These are phyloP conservation scores for Exophiala aquamarina DNA, from an alignment of 2,329 filamentous ascomycete species.

Conservation along the genomic window DNA sequence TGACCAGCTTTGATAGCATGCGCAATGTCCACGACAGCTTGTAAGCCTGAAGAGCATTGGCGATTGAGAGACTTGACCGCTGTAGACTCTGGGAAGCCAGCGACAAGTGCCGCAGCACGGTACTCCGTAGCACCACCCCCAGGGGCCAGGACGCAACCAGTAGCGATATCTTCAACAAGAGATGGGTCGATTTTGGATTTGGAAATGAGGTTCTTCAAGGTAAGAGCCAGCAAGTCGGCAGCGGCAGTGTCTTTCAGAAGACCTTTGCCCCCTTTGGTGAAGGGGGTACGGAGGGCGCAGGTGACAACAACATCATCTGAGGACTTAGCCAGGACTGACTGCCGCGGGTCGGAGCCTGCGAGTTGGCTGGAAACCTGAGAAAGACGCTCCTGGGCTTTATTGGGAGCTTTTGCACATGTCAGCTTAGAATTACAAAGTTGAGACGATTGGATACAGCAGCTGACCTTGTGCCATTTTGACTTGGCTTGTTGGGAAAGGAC, in stretches of 20 bases:
- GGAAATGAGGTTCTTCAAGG: slow-evolving; percentile 76
- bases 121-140: slow-evolving; percentile 96
- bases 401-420: slow-evolving; percentile 28
- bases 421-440: slow-evolving; percentile 6
- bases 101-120: slow-evolving; percentile 84
- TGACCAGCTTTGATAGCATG: slow-evolving; percentile 88
- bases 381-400: slow-evolving; percentile 57
- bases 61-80: slow-evolving; percentile 89
- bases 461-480: slow-evolving; percentile 47
- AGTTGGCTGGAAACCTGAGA: slow-evolving; percentile 60
- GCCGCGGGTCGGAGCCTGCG: slow-evolving; percentile 31
- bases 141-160: slow-evolving; percentile 86
- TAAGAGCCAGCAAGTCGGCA: slow-evolving; percentile 79
- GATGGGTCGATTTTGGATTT: slow-evolving; percentile 85
- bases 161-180: slow-evolving; percentile 87
- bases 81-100: slow-evolving; percentile 82
- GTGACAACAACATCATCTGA: slow-evolving; percentile 82
- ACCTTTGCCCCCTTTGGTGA: slow-evolving; percentile 91
- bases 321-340: slow-evolving; percentile 50
- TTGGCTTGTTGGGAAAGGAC: too few species aligned
- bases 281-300: slow-evolving; percentile 82
- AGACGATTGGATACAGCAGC: slow-evolving; percentile 5
- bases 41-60: slow-evolving; percentile 90
- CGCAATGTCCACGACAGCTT: slow-evolving; percentile 90
- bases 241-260: slow-evolving; percentile 92